A percentile compares a stretch with the other conserved stretches of the same genome.
Conservation (phyloP, 2,329 filamentous ascomycete species). For the Leptosphaerulina australis region DNA sequence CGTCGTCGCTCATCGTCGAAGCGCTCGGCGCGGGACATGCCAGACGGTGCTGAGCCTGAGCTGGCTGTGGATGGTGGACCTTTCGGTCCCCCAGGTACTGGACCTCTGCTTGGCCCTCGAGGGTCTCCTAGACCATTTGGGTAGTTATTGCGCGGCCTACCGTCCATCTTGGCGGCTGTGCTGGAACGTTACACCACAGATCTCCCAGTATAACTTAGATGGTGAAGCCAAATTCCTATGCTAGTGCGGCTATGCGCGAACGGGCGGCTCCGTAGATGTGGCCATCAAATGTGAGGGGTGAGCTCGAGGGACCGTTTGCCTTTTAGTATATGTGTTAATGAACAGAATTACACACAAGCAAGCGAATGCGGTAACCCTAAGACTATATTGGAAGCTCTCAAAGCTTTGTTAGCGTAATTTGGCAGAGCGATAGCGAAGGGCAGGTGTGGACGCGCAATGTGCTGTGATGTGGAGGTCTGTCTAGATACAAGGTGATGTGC, state of each 20-base stretch:
- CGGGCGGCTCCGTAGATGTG: constrained; percentile 20
- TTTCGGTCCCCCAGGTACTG: constrained; percentile 35
- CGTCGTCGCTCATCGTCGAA: constrained; percentile 97
- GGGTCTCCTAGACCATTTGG: constrained; percentile 36
- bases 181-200: constrained; percentile 14
- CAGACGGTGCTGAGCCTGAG: constrained; percentile 32
- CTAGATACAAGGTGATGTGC: constrained; percentile 26
- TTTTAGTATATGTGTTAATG: constrained; percentile 10
- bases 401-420: background rate
- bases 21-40: constrained; percentile 69
- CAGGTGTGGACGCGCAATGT: constrained; percentile 10
- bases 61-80: constrained; percentile 36
- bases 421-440: background rate
- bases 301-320: constrained; percentile 22
- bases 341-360: constrained; percentile 4
- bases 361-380: background rate
- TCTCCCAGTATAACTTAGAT: background rate
- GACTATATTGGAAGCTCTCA: background rate
- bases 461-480: constrained; percentile 27
- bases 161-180: constrained; percentile 38
- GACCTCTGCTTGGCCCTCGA: constrained; percentile 29
- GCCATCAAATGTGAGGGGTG: constrained; percentile 31
- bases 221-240: background rate
- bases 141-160: constrained; percentile 41
- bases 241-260: constrained; percentile 24